These are phyloP conservation scores for Erodium moschatum DNA, from an alignment of 441 rosid species.

Conservation along the genomic window DNA sequence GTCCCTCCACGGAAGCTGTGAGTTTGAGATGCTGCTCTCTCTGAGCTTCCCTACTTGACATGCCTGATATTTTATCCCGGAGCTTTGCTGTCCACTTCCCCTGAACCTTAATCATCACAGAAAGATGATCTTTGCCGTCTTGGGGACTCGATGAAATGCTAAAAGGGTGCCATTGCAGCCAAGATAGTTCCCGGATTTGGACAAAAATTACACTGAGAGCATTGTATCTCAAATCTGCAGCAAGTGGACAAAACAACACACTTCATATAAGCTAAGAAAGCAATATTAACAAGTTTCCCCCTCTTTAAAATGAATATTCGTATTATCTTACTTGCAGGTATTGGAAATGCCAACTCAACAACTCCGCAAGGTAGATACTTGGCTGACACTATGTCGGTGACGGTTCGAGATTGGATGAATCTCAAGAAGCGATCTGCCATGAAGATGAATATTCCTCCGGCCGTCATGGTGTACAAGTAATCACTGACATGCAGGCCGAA, in stretches of 20 bases:
- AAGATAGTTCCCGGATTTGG: slow-evolving; percentile 61
- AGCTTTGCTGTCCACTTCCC: slow-evolving; percentile 57
- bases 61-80: slow-evolving; percentile 32
- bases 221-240: slow-evolving; percentile 57
- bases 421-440: slow-evolving; percentile 56
- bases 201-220: slow-evolving; percentile 78
- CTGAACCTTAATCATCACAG: slow-evolving; percentile 54
- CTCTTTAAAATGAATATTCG: slow-evolving; percentile 1
- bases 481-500: slow-evolving; percentile 58
- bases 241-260: not conserved
- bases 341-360: slow-evolving; percentile 44
- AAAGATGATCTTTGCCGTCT: slow-evolving; percentile 44
- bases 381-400: slow-evolving; percentile 46
- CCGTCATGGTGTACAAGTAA: slow-evolving; percentile 38
- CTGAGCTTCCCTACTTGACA: slow-evolving; percentile 22
- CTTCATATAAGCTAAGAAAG: too few species aligned
- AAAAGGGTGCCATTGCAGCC: slow-evolving; percentile 73
- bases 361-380: slow-evolving; percentile 53
- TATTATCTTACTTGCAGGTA: slow-evolving; percentile 40
- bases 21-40: slow-evolving; percentile 25
- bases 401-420: slow-evolving; percentile 53
- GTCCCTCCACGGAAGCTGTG: slow-evolving; percentile 67
- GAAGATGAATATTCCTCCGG: slow-evolving; percentile 55
- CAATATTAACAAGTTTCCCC: too few species aligned
- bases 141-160: slow-evolving; percentile 64